phyloP scores from a whole-genome alignment of 2,329 filamentous ascomycete species.

The Pseudocercospora fijiensis region DNA sequence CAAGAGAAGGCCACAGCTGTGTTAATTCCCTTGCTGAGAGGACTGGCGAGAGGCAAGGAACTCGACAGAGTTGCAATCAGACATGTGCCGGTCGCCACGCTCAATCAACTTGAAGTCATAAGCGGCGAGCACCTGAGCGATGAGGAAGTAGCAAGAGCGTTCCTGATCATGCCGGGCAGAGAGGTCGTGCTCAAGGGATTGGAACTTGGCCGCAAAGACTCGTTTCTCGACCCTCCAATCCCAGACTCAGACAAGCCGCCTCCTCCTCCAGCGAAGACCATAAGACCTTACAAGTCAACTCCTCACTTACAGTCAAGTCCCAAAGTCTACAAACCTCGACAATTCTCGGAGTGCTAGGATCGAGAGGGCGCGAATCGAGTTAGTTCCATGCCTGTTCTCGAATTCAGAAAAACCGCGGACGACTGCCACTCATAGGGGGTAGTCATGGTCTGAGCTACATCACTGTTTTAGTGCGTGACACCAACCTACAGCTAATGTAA shows the following conservation, averaged over 20 bases:
- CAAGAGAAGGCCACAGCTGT: constrained; percentile 4
- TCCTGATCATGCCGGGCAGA: constrained; percentile 8
- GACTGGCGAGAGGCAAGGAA: not conserved
- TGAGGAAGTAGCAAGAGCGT: constrained; percentile 6
- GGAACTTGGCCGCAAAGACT: constrained; percentile 4
- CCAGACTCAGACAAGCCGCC: not conserved
- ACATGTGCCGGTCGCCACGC: not conserved
- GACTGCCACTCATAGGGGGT: not conserved
- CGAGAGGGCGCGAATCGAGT: too few relatives aligned
- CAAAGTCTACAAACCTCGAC: not conserved
- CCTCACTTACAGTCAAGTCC: not conserved
- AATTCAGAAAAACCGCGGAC: not conserved
- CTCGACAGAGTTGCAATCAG: constrained; percentile 9
- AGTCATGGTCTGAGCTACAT: not conserved
- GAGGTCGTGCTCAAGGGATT: constrained; percentile 15
- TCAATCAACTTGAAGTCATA: constrained; percentile 5
- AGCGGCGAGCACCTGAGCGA: constrained; percentile 7
- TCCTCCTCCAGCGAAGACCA: not conserved
- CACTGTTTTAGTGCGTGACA: not conserved
- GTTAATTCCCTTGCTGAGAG: constrained; percentile 10
- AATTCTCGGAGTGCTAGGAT: not conserved
- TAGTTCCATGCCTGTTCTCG: not conserved
- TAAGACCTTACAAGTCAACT: not conserved
- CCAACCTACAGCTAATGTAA: not conserved
- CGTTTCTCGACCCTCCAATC: not conserved